These are phyloP conservation scores for Claviceps spartinae DNA, from an alignment of 2,329 filamentous ascomycete species.

Conservation along the genomic window DNA sequence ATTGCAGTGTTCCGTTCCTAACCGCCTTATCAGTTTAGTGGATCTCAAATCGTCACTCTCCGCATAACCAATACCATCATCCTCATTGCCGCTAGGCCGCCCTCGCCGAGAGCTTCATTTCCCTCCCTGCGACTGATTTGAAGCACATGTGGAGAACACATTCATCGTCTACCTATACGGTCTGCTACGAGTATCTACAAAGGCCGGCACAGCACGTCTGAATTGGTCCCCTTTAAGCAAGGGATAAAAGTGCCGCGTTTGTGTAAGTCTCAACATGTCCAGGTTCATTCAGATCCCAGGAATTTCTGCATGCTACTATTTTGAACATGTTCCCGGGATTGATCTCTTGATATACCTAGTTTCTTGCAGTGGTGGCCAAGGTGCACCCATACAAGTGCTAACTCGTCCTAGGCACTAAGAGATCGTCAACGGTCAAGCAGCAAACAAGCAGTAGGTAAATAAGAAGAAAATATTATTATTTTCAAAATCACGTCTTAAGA, in stretches of 20 bases:
- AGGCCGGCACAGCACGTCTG: background rate
- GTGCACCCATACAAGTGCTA: constrained; percentile 5
- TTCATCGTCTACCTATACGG: background rate
- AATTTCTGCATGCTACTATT: background rate
- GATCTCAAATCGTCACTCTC: background rate
- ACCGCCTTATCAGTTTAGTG: constrained; percentile 4
- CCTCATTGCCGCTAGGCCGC: constrained; percentile 1
- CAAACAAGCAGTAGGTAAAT: background rate
- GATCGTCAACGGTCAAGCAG: background rate
- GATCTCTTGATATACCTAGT: background rate
- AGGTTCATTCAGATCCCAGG: background rate
- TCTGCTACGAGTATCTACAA: background rate
- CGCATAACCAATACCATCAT: background rate
- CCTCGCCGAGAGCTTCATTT: constrained; percentile 11
- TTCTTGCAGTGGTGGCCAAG: constrained; percentile 2
- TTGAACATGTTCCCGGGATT: background rate
- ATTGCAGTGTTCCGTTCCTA: constrained; percentile 8
- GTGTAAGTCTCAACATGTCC: background rate
- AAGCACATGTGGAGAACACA: constrained; percentile 10
- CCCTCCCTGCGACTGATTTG: constrained; percentile 11
- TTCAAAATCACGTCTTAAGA: background rate
- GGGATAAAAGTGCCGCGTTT: background rate
- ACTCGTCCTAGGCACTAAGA: constrained; percentile 6
- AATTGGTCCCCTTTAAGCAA: background rate
- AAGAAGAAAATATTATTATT: background rate